These are phyloP conservation scores for Pinus taeda DNA, from an alignment of 75 land plant genomes.

Conservation along the genomic window DNA sequence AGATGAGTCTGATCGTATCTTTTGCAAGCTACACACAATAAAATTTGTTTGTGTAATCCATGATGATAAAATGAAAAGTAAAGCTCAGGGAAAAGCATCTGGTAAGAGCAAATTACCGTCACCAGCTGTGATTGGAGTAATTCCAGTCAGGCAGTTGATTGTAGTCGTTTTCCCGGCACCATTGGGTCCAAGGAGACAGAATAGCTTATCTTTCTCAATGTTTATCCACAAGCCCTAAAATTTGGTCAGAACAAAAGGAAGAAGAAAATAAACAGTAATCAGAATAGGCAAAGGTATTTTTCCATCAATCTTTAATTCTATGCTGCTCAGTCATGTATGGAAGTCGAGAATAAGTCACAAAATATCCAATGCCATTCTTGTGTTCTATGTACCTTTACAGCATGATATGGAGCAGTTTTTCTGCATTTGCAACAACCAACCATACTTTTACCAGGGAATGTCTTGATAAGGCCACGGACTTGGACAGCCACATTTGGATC, in stretches of 20 bases:
- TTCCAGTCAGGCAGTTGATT: slow-evolving; percentile 94
- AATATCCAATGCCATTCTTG: background rate
- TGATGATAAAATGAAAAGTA: background rate
- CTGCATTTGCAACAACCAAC: slow-evolving; percentile 66
- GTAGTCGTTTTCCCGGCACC: slow-evolving; percentile 98
- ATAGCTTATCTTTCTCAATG: slow-evolving; percentile 84
- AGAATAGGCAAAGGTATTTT: background rate
- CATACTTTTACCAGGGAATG: no score
- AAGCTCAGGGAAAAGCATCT: background rate
- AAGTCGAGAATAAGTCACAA: background rate
- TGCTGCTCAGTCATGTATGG: no score
- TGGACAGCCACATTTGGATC: no score
- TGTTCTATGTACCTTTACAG: slow-evolving; percentile 61
- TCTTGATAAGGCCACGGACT: no score
- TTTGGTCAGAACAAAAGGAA: background rate
- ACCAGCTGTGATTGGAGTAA: slow-evolving; percentile 84
- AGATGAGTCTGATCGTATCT: no score
- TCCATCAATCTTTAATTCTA: background rate
- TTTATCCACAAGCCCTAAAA: slow-evolving; percentile 86
- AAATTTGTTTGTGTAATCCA: slow-evolving; percentile 1
- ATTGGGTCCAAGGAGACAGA: slow-evolving; percentile 97
- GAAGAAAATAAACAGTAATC: background rate
- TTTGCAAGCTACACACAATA: background rate
- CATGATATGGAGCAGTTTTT: slow-evolving; percentile 75
- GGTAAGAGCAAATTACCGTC: slow-evolving; percentile 56